Percentiles rank a stretch among this genome's conserved stretches.
These are phyloP conservation scores for Suillus americanus DNA, from an alignment of 768 basidiomycete genomes.

Conservation along the genomic window DNA sequence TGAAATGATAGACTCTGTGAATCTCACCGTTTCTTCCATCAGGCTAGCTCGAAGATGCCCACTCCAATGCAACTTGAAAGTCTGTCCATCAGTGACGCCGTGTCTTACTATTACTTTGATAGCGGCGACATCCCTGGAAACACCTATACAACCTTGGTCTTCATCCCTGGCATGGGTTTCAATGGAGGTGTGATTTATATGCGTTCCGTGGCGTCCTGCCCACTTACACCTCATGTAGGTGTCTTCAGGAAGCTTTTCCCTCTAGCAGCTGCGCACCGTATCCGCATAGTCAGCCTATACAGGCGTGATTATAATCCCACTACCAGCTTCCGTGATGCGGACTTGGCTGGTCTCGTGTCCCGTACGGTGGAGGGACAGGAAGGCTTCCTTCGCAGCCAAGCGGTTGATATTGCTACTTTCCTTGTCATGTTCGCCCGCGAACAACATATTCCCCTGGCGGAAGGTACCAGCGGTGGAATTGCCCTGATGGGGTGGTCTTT, in stretches of 20 bases:
- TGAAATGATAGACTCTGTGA: not conserved
- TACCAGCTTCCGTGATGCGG: slow-evolving; percentile 18
- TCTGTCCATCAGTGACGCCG: not conserved
- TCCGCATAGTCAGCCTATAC: slow-evolving; percentile 25
- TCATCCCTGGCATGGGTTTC: slow-evolving; percentile 12
- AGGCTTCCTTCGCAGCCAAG: slow-evolving; percentile 4
- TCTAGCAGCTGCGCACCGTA: slow-evolving; percentile 18
- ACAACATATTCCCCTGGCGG: slow-evolving; percentile 3
- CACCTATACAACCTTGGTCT: slow-evolving; percentile 11
- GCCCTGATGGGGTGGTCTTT: slow-evolving; percentile 12
- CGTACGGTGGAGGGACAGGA: slow-evolving; percentile 4
- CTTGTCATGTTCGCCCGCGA: slow-evolving; percentile 8
- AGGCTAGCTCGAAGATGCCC: not conserved
- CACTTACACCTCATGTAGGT: not conserved
- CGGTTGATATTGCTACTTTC: slow-evolving; percentile 10
- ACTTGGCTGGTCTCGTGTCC: not conserved
- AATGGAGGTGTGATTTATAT: slow-evolving; percentile 7
- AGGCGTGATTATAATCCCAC: slow-evolving; percentile 28
- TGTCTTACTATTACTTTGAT: slow-evolving; percentile 2
- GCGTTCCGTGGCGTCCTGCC: not conserved
- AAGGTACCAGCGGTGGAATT: slow-evolving; percentile 7
- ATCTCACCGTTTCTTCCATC: not conserved
- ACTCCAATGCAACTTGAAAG: not conserved
- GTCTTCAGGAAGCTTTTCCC: slow-evolving; percentile 20
- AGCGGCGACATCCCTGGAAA: not conserved